phyloP scores from a whole-genome alignment of 148 eudicot genomes.

The Selenicereus undatus region DNA sequence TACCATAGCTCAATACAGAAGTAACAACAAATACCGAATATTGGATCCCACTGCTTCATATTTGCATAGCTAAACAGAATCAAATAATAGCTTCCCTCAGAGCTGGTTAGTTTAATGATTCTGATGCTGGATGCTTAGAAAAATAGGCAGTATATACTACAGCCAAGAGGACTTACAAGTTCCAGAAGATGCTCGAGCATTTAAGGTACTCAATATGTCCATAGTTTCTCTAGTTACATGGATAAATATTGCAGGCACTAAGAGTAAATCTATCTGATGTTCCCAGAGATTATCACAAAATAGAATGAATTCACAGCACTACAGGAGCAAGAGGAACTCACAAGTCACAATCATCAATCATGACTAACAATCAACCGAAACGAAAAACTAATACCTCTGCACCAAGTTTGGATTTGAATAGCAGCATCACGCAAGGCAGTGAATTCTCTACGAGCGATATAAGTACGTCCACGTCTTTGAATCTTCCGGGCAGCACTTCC shows the following conservation, averaged over 20 bases:
- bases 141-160: background rate
- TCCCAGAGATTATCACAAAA: background rate
- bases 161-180: background rate
- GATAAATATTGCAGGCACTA: background rate
- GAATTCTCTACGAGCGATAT: conserved; percentile 82
- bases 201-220: background rate
- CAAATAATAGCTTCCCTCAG: background rate
- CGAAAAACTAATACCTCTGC: conserved; percentile 61
- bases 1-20: background rate
- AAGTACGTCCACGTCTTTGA: conserved; percentile 86
- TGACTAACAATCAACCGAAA: conserved; percentile 7
- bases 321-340: background rate
- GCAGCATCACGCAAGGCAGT: conserved; percentile 66
- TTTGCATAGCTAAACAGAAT: background rate
- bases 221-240: background rate
- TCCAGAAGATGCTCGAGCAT: background rate
- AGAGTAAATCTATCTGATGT: background rate
- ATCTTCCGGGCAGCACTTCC: conserved; percentile 84
- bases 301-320: background rate
- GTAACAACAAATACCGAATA: background rate
- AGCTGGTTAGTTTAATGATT: background rate
- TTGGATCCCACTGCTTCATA: background rate
- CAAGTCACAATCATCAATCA: background rate
- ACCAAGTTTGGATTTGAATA: conserved; percentile 76
- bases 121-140: background rate